phyloP scores from a whole-genome alignment of 169 alveolate species.

The Amoebophrya sp. region DNA sequence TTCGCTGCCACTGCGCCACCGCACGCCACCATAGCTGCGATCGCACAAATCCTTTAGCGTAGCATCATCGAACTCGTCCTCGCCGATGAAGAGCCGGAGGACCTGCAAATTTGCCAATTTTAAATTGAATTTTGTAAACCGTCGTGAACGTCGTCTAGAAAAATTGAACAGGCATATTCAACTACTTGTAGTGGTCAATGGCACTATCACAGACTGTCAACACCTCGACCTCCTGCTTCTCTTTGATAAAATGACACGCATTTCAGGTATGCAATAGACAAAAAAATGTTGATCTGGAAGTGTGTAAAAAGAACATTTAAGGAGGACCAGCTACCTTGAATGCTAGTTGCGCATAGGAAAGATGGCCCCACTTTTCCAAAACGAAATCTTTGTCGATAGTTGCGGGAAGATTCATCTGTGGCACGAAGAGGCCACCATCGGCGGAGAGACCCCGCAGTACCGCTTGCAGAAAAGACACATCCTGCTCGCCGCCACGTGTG shows the following conservation, averaged over 20 bases:
- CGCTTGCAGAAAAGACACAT: background rate
- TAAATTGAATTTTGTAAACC: background rate
- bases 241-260: background rate
- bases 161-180: background rate
- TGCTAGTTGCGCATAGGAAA: background rate
- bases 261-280: background rate
- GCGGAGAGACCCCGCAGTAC: conserved; percentile 40
- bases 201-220: background rate
- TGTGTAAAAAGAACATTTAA: no score
- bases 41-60: background rate
- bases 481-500: background rate
- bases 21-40: background rate
- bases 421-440: conserved; percentile 44
- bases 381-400: background rate
- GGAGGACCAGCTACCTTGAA: background rate
- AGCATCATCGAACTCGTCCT: background rate
- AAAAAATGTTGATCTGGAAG: no score
- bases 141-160: background rate
- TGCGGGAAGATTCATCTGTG: background rate
- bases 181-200: background rate
- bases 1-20: background rate
- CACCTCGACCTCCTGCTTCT: background rate
- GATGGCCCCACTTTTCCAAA: background rate
- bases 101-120: background rate
- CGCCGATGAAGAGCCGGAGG: background rate